Base-by-base conservation (phyloP, 2,329 filamentous ascomycete species). In the Xylaria sp. region DNA sequence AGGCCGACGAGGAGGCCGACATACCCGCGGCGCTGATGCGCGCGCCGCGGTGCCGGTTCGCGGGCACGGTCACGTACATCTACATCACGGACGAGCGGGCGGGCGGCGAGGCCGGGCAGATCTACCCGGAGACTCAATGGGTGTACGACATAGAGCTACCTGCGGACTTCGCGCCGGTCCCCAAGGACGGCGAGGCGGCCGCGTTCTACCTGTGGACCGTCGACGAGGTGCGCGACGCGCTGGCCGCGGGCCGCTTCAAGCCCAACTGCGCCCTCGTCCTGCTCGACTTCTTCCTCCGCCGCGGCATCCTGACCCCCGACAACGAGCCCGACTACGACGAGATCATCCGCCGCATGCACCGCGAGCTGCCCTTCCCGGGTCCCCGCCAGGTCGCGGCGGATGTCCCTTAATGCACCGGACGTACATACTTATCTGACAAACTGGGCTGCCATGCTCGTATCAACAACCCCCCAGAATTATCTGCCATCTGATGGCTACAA, bases 121-220 rank as follows among this genome's bases (percentile, higher is more conserved):
- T 96, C 68, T 93, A 96, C 74, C 94, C 94, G 0, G 94, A 97
- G 74, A 87, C 86, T 66, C 88, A 97, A 74, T 97, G 92, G 77
- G 78, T 96, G 41, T 99, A 94, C 74, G 92, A 99, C 70, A 76
- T 97, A 58, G 87, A 91, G 71, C 76, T 99, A 59, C 82, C 87
- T 2, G 73, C 77, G 4, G 84, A 86, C 54, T 79, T 91, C 3
- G 75, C 84, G 34, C 92, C 89, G 11, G 82, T 81, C 68, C 92
- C 93, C 17, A 87, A 89, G 54, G 94, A 99, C 71, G 87, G 88
- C 48, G 94, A 99, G 75, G 94, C 96, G 4, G 90, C 92, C 66
- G 84, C 85, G 57, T 97, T 97, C 70, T 82, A 85, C 68, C 78
- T 97, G 53, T 87, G 85, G 82, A 86, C 81, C 1, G 80, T 97